These are phyloP conservation scores for Sporisorium reilianum DNA, from an alignment of 1,284 basidiomycete species.

Conservation along the genomic window DNA sequence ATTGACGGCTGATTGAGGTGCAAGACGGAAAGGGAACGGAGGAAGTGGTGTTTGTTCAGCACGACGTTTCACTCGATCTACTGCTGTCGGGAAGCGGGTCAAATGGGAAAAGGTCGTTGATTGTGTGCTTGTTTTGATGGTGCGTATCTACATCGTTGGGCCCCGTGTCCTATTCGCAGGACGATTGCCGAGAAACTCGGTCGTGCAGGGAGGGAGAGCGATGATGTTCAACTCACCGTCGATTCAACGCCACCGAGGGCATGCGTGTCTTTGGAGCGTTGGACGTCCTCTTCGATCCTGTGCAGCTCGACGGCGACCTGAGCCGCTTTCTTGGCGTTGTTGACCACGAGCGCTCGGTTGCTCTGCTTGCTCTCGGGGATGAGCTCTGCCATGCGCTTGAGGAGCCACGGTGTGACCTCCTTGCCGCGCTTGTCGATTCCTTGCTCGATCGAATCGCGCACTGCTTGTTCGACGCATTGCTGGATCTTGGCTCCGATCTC, in stretches of 20 bases:
- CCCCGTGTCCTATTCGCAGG: neutral
- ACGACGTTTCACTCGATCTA: slow-evolving; percentile 7
- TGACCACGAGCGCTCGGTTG: slow-evolving; percentile 90
- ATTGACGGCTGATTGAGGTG: neutral
- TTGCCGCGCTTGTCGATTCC: slow-evolving; percentile 87
- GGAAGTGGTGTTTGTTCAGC: slow-evolving; percentile 18
- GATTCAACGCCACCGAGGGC: slow-evolving; percentile 30
- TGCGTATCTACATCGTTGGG: slow-evolving; percentile 26
- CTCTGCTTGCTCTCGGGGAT: slow-evolving; percentile 74
- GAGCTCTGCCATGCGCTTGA: slow-evolving; percentile 85
- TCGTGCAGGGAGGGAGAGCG: neutral
- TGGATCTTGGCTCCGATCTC: slow-evolving; percentile 80
- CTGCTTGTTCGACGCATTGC: slow-evolving; percentile 83
- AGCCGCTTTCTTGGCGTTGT: slow-evolving; percentile 88
- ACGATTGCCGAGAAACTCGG: too few species aligned
- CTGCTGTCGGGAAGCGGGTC: too few species aligned
- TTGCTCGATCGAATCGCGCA: slow-evolving; percentile 83
- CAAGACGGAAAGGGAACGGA: neutral
- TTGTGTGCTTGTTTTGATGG: neutral
- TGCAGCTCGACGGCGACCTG: slow-evolving; percentile 85
- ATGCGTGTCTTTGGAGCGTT: slow-evolving; percentile 20
- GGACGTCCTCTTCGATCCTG: slow-evolving; percentile 70
- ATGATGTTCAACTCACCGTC: slow-evolving; percentile 31
- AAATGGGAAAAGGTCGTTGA: neutral
- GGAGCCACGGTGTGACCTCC: slow-evolving; percentile 93